Percentiles rank a stretch among this genome's conserved stretches.
phyloP scores from a whole-genome alignment of 78 protist genomes.

The Pelomyxa schiedti region DNA sequence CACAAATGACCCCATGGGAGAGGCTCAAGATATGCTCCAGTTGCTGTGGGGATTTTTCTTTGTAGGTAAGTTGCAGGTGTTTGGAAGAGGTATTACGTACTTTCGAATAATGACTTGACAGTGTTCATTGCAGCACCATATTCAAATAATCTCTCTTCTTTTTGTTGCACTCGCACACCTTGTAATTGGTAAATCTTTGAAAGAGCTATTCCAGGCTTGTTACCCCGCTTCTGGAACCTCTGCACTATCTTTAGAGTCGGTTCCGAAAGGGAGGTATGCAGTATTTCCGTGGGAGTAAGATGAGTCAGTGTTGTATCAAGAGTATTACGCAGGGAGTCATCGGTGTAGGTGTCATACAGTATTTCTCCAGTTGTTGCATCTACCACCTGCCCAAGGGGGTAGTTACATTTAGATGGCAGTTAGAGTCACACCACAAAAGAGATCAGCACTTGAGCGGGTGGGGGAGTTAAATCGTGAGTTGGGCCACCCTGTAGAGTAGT shows the following conservation, averaged over 20 bases:
- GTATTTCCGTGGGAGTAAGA: constrained; percentile 27
- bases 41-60: not conserved
- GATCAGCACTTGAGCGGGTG: not conserved
- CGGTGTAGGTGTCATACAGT: constrained; percentile 38
- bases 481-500: not conserved
- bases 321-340: constrained; percentile 24
- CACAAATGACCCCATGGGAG: not conserved
- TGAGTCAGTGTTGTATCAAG: constrained; percentile 39
- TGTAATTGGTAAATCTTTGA: not conserved
- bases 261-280: constrained; percentile 9
- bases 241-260: not conserved
- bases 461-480: too few relatives aligned
- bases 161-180: constrained; percentile 19
- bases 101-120: constrained; percentile 2
- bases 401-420: too few relatives aligned
- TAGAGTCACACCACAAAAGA: not conserved
- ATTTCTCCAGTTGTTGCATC: constrained; percentile 56
- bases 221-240: not conserved
- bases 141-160: constrained; percentile 2
- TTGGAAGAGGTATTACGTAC: too few relatives aligned
- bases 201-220: not conserved
- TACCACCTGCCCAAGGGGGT: constrained; percentile 27
- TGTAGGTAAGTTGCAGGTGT: not conserved
- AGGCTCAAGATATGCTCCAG: too few relatives aligned
- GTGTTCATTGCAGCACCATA: constrained; percentile 4